Conservation (phyloP, 768 basidiomycete species). For the Boletus subparvulus region DNA sequence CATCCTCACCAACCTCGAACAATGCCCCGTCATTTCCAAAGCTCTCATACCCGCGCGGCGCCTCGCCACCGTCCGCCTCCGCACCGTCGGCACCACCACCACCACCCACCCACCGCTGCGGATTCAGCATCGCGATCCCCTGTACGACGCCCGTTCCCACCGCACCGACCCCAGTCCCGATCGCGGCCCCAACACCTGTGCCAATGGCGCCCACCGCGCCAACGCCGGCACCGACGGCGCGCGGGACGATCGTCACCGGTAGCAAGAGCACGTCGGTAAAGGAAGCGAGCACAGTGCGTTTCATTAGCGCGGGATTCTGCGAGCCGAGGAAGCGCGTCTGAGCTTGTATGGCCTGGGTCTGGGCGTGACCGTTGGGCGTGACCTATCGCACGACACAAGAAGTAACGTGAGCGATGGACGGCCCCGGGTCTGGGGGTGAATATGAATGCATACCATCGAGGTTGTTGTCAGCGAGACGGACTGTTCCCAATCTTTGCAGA, state of each 20-base stretch:
- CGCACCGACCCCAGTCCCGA: slow-evolving; percentile 56
- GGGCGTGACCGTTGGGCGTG: slow-evolving; percentile 6
- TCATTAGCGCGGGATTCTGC: slow-evolving; percentile 87
- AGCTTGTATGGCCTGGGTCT: slow-evolving; percentile 1
- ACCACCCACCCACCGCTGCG: slow-evolving; percentile 74
- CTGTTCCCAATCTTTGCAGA: slow-evolving; percentile 79
- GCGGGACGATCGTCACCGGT: slow-evolving; percentile 95
- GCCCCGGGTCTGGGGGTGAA: not conserved
- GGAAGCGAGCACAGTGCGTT: slow-evolving; percentile 88
- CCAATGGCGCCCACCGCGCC: slow-evolving; percentile 66
- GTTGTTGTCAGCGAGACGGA: slow-evolving; percentile 33
- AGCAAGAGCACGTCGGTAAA: slow-evolving; percentile 88
- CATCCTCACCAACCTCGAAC: slow-evolving; percentile 51
- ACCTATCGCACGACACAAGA: not conserved
- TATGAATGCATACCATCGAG: slow-evolving; percentile 36
- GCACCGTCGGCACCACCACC: not conserved
- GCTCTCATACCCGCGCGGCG: slow-evolving; percentile 21
- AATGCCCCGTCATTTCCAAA: slow-evolving; percentile 39
- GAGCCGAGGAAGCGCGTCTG: slow-evolving; percentile 72
- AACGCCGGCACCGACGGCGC: slow-evolving; percentile 70
- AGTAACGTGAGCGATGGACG: not conserved
- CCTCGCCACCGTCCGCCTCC: not conserved
- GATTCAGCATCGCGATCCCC: slow-evolving; percentile 88
- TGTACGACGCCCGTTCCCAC: slow-evolving; percentile 72
- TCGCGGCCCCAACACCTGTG: slow-evolving; percentile 59